phyloP scores from a whole-genome alignment of 768 basidiomycete genomes.

The Suillus subluteus region DNA sequence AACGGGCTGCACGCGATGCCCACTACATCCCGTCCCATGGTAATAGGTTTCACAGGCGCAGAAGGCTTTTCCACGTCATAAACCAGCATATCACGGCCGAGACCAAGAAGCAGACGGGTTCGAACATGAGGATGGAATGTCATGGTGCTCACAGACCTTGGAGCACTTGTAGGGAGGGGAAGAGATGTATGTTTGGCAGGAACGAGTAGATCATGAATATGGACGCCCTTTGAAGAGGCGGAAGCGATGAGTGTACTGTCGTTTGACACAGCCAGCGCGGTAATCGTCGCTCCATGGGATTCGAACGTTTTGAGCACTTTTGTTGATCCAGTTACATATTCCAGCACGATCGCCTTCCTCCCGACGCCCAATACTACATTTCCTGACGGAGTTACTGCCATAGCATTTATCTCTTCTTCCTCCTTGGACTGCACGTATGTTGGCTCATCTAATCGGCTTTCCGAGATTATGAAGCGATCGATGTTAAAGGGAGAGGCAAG shows the following conservation, averaged over 20 bases:
- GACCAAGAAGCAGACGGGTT: conserved; percentile 60
- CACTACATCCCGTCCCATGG: conserved; percentile 50
- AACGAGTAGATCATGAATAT: conserved; percentile 62
- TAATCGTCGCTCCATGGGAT: conserved; percentile 53
- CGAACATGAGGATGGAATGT: conserved; percentile 66
- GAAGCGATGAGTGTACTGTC: conserved; percentile 61
- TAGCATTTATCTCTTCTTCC: conserved; percentile 32
- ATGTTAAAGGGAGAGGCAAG: conserved; percentile 52
- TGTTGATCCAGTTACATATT: conserved; percentile 42
- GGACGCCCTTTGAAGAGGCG: conserved; percentile 52
- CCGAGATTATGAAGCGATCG: conserved; percentile 54
- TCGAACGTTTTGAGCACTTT: conserved; percentile 53
- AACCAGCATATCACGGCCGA: conserved; percentile 55
- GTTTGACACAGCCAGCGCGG: conserved; percentile 59
- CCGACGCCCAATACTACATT: conserved; percentile 52
- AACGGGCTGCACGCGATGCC: conserved; percentile 71
- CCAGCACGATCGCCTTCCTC: conserved; percentile 53
- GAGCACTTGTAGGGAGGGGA: conserved; percentile 42
- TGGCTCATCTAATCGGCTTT: conserved; percentile 43
- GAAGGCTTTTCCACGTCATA: conserved; percentile 67
- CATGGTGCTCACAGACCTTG: conserved; percentile 48
- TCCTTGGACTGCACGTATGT: conserved; percentile 38
- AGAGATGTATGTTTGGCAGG: conserved; percentile 54
- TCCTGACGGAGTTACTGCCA: conserved; percentile 37
- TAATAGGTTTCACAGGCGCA: conserved; percentile 54